Base-by-base conservation (phyloP, 2,329 filamentous ascomycete genomes). In the Fusarium phyllophilum region DNA sequence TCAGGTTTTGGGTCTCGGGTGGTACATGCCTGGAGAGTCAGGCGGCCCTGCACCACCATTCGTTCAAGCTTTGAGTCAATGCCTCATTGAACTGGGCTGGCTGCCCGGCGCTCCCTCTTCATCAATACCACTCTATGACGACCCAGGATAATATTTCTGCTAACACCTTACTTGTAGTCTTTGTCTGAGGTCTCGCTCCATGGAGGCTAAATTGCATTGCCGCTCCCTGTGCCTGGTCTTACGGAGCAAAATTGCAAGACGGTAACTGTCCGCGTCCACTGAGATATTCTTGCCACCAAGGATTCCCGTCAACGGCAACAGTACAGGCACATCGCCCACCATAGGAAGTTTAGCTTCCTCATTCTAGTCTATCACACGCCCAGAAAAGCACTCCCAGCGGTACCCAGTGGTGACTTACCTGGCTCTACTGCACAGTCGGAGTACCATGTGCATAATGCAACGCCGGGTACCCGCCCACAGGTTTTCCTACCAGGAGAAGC, bases 251-350 rank as follows among this genome's bases (percentile, higher is more conserved):
- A 59, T 55, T 65, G 62, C 45, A 42, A 46, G 44, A 42, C 49
- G 31, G 58, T 38, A 52, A 60, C 54, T 66, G 68, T 60, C 56
- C 51, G 38, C 51, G 29, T 41, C 48, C 59, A 67, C 56, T 62
- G 52, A 55, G 45, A 55, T 58, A 54, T 62, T 60, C 39, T 74
- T 31, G 72, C 72, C 72, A 74, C 72, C 60, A 61, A 59, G 45
- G 34, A 42, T 58, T 62, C 29, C 52, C 72, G 62, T 57, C 63
- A 72, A 68, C 59, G 44, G 31, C 63, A 72, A 68, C 62, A 45
- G 39, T 56, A 31, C 26, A 49, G 48, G 46, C 71, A 74, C 70
- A 68, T 64, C 63, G 59, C 71, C 52, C 68, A 65, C 29, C 49
- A 52, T n/a, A 38, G 42, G 46, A 68, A 51, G 51, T 55, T 36